Percentiles rank a stretch among this genome's conserved stretches.
Evolutionary conservation across 345 rosid genomes (phyloP).

Genomic region (Hibiscus syriacus): DNA sequence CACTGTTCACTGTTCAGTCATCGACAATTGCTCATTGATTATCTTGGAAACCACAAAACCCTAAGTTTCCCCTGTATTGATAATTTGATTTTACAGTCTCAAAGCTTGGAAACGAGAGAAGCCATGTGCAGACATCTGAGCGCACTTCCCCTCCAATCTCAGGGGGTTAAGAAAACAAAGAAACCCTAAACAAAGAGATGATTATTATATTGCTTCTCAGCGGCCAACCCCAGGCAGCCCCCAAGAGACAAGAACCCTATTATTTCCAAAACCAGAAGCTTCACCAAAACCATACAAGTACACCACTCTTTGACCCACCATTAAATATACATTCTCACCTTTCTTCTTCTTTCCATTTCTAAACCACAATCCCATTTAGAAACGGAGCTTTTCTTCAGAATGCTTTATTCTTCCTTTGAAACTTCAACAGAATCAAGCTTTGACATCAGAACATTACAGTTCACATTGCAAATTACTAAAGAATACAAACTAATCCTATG

Average conservation of each 20-base stretch:
- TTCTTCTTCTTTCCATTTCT: too few species aligned
- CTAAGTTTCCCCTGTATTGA: conserved; percentile 15
- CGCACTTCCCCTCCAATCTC: conserved; percentile 23
- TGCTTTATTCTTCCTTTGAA: background rate
- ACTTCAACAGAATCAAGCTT: background rate
- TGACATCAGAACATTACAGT: conserved; percentile 17
- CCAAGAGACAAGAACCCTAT: conserved; percentile 13
- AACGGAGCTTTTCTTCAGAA: background rate
- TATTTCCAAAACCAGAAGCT: background rate
- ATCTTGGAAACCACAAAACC: conserved; percentile 34
- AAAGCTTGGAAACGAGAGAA: conserved; percentile 44
- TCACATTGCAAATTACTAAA: background rate
- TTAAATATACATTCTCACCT: too few species aligned
- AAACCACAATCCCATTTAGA: too few species aligned
- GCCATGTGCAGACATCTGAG: conserved; percentile 53
- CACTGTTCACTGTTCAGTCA: background rate
- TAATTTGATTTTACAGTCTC: conserved; percentile 22
- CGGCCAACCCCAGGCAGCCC: background rate
- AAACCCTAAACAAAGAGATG: background rate
- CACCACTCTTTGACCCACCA: too few species aligned
- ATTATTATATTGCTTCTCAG: conserved; percentile 4
- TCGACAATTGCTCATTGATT: conserved; percentile 21
- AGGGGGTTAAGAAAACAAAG: conserved; percentile 1
- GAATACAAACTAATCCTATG: too few species aligned
- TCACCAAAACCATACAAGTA: too few species aligned